Evolutionary conservation across 176 grass and related monocot species (phyloP), one percentile per base, ranked within the genome.

Genomic region (Alloteropsis semialata): DNA sequence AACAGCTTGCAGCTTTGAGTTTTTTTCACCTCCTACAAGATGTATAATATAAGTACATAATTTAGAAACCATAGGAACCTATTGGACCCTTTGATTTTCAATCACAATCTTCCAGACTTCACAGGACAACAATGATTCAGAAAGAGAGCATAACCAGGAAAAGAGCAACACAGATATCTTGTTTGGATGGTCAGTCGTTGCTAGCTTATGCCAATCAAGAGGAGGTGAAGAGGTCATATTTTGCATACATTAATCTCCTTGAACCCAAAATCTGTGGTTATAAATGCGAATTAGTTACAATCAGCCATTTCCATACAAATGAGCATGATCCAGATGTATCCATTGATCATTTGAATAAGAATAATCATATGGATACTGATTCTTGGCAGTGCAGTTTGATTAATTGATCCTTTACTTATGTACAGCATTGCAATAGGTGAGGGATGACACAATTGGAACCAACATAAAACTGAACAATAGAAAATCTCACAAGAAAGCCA

Each of bases 1-100:
- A 68, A 43, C 34, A 42, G 84, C 53, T 66, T 61, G 83, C 19
- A 24, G 51, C 45, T 18, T 73, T 72, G 48, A 48, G 42, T 30
- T 55, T 37, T 84, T 72, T 72, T 46, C 88, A 56, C 70, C 74
- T 41, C 59, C 80, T 87, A 67, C 29, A 90, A 13, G 28, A 83
- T 68, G 33, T 17, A 64, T 37, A 56, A 81, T 34, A 73, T 3
- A 82, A 66, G 25, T 10, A 11, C 3, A 60, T 27, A 18, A 18
- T 34, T 90, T 36, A 90, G 49, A 51, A 39, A 69, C 14, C 28
- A 59, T 34, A 25, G 3, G 36, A 66, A 46, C 18, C 66, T 58
- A 24, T 51, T 46, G 27, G 6, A 56, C 77, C 27, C 17, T 45
- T 55, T 48, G 70, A 67, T 8, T 58, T 51, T 41, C 43, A 42